These are phyloP conservation scores for Camellia japonica DNA, from an alignment of 148 eudicot species.

Conservation along the genomic window DNA sequence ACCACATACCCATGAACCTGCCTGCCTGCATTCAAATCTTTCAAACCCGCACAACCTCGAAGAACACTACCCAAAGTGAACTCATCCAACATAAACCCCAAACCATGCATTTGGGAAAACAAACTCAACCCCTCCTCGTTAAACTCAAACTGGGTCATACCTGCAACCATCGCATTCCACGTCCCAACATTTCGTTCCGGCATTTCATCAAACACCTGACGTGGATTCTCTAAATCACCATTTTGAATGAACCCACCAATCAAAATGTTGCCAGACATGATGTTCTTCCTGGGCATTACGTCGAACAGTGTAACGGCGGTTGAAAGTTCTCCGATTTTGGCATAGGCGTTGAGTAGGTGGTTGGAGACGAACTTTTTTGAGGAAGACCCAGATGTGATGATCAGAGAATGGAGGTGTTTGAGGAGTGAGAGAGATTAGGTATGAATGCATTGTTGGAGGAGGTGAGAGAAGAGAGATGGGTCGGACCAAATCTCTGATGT, in stretches of 20 bases:
- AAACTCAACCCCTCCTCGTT: conserved; percentile 64
- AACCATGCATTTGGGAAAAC: conserved; percentile 46
- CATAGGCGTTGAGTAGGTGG: conserved; percentile 59
- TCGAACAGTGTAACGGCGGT: conserved; percentile 44
- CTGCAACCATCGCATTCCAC: conserved; percentile 84
- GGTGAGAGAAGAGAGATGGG: conserved; percentile 57
- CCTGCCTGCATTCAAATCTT: conserved; percentile 43
- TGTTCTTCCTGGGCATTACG: conserved; percentile 54
- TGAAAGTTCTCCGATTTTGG: conserved; percentile 47
- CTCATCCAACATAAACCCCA: conserved; percentile 63
- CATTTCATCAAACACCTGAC: conserved; percentile 65
- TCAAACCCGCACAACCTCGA: conserved; percentile 75
- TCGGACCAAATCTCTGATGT: conserved; percentile 42
- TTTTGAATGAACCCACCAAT: conserved; percentile 58
- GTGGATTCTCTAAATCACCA: conserved; percentile 52
- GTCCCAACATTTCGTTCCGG: conserved; percentile 64
- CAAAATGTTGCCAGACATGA: conserved; percentile 77
- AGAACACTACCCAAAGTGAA: conserved; percentile 71
- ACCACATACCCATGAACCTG: conserved; percentile 65
- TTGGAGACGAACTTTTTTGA: conserved; percentile 57
- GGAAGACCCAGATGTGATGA: conserved; percentile 55
- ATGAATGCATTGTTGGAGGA: conserved; percentile 55
- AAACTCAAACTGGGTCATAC: conserved; percentile 50
- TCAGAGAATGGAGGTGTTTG: conserved; percentile 65
- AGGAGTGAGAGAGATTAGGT: conserved; percentile 36